Evolutionary conservation across 768 basidiomycete species (phyloP), one percentile per base, ranked within the genome.

Genomic region (Suillus subaureus): DNA sequence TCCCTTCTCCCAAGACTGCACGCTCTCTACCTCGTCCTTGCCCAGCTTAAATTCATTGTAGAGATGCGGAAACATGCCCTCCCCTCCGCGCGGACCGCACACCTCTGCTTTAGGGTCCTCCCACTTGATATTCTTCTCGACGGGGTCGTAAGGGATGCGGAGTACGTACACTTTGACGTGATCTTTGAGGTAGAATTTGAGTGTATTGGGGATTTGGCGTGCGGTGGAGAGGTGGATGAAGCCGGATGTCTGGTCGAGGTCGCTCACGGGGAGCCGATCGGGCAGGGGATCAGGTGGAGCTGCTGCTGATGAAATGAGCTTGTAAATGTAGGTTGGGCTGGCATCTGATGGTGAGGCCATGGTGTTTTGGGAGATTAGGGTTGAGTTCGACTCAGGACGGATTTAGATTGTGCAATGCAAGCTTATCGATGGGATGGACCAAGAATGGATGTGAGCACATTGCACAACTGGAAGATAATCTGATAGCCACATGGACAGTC

Each of bases 301-400:
- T 8, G 79, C 69, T 9, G 81, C 76, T 49, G 77, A 71, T 15
- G 82, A 78, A 39, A 88, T 74, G 66, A 90, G 82, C 69, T 89
- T 90, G 79, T 89, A 90, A 67, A 90, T 61, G 73, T 87, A 88
- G 3, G 78, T 81, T 5, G 86, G 88, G 52, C 62, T 43, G 56
- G 61, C 37, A 43, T 55, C 54, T 35, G 35, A 11, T 35, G 35
- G 35, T 35, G 35, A 11, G 35, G 35, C 35, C 35, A 35, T 39
- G n/a, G 15, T 26, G 33, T 33, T n/a, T 37, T n/a, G 43, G 18
- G 35, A 37, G 23, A 64, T 49, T 28, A 33, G 28, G 18, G 31
- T 37, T 65, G 13, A 49, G 23, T 6, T 49, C 49, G 2, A 26
- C 49, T 49, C 13, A 2, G 23, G 49, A 6, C 13, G 13, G 23